Percentiles rank a stretch among this genome's conserved stretches.
Conservation (phyloP, 345 rosid genomes). For the Eucalyptus albens region DNA sequence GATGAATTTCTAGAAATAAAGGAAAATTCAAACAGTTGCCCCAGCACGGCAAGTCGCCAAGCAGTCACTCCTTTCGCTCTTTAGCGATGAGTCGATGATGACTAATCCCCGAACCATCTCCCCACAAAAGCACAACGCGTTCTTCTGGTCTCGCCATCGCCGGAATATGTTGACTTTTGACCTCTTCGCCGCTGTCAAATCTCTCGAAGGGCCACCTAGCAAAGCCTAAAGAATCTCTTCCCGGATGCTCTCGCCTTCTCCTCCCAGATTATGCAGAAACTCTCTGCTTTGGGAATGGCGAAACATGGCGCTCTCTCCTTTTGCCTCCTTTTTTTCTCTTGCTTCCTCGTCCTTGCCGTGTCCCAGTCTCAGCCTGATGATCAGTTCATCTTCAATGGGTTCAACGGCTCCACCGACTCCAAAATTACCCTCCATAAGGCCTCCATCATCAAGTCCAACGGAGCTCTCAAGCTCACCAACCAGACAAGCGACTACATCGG, state of each 20-base stretch:
- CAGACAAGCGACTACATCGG: conserved; percentile 8
- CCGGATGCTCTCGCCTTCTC: background rate
- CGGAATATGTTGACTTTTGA: background rate
- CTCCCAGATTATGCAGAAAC: background rate
- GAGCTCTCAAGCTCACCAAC: conserved; percentile 40
- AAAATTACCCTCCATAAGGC: background rate
- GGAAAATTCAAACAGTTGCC: background rate
- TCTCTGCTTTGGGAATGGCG: background rate
- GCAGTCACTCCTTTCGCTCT: background rate
- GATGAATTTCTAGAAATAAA: background rate
- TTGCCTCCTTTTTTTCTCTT: background rate
- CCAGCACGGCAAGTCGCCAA: background rate
- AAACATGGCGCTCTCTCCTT: background rate
- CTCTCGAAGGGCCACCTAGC: background rate
- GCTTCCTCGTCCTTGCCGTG: background rate
- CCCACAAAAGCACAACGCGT: background rate
- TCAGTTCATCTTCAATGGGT: conserved; percentile 28
- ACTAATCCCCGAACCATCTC: background rate
- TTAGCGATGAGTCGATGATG: too few species aligned
- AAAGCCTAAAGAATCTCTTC: background rate
- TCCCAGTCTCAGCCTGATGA: background rate
- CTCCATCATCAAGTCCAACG: conserved; percentile 12
- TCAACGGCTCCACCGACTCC: background rate
- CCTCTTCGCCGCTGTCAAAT: background rate
- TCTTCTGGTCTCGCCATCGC: background rate